Percentiles rank a stretch among this genome's conserved stretches.
phyloP scores from a whole-genome alignment of 768 basidiomycete species.

The Lactifluus rugatus region DNA sequence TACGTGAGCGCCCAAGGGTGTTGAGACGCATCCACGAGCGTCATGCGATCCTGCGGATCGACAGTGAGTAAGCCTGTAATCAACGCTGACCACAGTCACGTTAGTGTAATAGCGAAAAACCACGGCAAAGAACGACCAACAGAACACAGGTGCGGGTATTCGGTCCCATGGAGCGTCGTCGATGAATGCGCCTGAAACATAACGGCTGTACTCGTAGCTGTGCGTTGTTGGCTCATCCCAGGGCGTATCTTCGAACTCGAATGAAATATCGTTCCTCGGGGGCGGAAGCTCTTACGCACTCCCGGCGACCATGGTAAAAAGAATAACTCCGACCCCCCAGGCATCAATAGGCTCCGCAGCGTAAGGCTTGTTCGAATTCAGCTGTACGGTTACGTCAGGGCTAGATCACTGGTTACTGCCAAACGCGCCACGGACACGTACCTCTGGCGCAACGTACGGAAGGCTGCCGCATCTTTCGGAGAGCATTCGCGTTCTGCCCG shows the following conservation, averaged over 20 bases:
- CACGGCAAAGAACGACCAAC: slow-evolving; percentile 38
- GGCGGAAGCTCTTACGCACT: slow-evolving; percentile 44
- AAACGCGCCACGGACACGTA: slow-evolving; percentile 26
- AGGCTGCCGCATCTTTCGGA: slow-evolving; percentile 84
- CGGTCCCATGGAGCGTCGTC: slow-evolving; percentile 71
- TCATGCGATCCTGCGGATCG: slow-evolving; percentile 58
- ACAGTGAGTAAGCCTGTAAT: slow-evolving; percentile 67
- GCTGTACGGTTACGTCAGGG: slow-evolving; percentile 31
- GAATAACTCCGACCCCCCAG: slow-evolving; percentile 92
- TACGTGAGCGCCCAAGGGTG: slow-evolving; percentile 76
- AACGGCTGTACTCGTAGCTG: slow-evolving; percentile 76
- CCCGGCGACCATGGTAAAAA: slow-evolving; percentile 83
- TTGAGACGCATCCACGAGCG: slow-evolving; percentile 41
- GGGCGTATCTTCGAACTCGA: slow-evolving; percentile 65
- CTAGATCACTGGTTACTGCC: background rate
- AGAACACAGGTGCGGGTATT: slow-evolving; percentile 43
- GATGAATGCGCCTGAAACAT: slow-evolving; percentile 64
- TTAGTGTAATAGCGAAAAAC: background rate
- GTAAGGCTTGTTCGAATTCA: slow-evolving; percentile 61
- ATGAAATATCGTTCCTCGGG: background rate
- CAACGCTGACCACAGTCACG: slow-evolving; percentile 43
- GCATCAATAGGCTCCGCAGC: slow-evolving; percentile 89
- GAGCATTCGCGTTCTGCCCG: slow-evolving; percentile 64
- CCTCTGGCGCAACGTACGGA: slow-evolving; percentile 94
- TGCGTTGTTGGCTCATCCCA: slow-evolving; percentile 87